Base-by-base conservation (phyloP, 116 monocot genomes). In the Papilionanthe hybrid region DNA sequence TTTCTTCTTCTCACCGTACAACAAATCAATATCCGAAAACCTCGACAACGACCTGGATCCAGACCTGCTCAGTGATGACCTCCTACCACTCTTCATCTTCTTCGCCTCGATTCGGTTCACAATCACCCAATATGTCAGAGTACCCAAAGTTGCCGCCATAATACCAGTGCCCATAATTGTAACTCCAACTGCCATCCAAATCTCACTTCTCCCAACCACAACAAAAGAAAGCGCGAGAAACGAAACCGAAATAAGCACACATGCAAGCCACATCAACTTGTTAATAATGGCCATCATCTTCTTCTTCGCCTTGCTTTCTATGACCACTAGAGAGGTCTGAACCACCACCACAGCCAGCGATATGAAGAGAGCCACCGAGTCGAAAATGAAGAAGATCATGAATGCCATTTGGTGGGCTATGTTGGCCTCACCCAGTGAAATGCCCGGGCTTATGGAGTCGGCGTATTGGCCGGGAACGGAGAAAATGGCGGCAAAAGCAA, bases 211-310 rank as follows among this genome's bases (percentile, higher is more conserved):
- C 27, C 96, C 96, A 2, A 94, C 96, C 15, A 91, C 91, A 42
- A 97, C 79, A 77, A 94, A 97, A 49, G 86, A 91, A 17, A 97
- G 87, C 0, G 94, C 89, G 11, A 97, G 82, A 80, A 97, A 97
- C 37, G 96, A 77, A 18, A 92, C 84, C 4, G 91, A 88, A n/a
- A 92, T 84, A 20, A 97, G 81, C 29, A 94, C 89, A 77, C 94
- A 97, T 11, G 96, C 96, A 15, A 92, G 72, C 96, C 96, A 97
- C 96, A 97, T 94, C n/a, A 97, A 73, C 85, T 94, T 97, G 86
- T 94, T 97, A 49, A 97, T 94, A 20, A 97, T 89, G n/a, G 96
- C 83, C 88, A 94, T 92, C 96, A 96, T 92, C 84, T 85, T 82
- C 81, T 96, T 96, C 91, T 96, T 96, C 1, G 96, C 94, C 77